These are phyloP conservation scores for Wickerhamiella parazyma DNA, from an alignment of 805 yeast genomes.

Conservation along the genomic window DNA sequence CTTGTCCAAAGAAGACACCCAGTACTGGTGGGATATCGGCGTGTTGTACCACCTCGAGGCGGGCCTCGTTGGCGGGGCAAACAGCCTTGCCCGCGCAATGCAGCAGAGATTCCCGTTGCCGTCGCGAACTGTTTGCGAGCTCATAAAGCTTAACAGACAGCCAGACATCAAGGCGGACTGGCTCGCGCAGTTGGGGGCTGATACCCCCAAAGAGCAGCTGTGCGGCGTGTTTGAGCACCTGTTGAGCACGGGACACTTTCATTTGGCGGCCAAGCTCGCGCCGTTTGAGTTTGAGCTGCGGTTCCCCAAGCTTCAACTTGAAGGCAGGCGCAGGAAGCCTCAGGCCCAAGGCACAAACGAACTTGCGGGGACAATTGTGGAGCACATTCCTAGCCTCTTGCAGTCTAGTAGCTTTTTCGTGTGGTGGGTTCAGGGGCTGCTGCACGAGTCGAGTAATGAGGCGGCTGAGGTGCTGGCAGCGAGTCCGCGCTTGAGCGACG, in stretches of 20 bases:
- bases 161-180: neutral
- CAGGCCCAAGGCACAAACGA: neutral
- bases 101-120: slow-evolving; percentile 1
- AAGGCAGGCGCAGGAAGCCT: too few species aligned
- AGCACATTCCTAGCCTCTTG: slow-evolving; percentile 10
- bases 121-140: slow-evolving; percentile 10
- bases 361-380: slow-evolving; percentile 7
- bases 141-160: slow-evolving; percentile 8
- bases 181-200: neutral
- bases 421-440: slow-evolving; percentile 3
- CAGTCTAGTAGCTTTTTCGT: slow-evolving; percentile 1
- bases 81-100: slow-evolving; percentile 10
- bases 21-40: slow-evolving; percentile 19
- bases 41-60: slow-evolving; percentile 18
- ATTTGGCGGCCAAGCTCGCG: neutral
- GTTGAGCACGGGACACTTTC: neutral
- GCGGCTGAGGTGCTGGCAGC: neutral
- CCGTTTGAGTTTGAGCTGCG: neutral
- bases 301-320: too few species aligned
- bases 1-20: slow-evolving; percentile 2
- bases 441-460: neutral
- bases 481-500: neutral
- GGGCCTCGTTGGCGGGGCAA: slow-evolving; percentile 12
- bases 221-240: neutral
- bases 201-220: neutral